Evolutionary conservation across 108 stramenopile species (phyloP).

Genomic region (Chaetoceros tenuissimus): DNA sequence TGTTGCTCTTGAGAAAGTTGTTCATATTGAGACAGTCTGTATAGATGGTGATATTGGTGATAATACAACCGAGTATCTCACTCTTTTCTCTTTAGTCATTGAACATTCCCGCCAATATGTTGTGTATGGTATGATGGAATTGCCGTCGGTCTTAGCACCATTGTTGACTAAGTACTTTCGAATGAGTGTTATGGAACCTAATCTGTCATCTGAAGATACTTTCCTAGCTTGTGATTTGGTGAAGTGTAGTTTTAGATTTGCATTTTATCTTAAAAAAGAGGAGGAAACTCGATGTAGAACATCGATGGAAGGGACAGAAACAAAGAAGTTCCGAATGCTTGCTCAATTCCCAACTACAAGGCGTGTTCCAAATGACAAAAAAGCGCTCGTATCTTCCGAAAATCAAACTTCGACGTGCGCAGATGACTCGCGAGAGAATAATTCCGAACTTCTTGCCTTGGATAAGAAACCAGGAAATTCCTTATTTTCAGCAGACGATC

Average conservation of each 20-base stretch:
- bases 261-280: constrained; percentile 24
- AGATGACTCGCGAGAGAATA: too few relatives aligned
- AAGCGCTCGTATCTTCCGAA: too few relatives aligned
- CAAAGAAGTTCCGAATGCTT: constrained; percentile 12
- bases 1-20: not conserved
- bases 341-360: constrained; percentile 17
- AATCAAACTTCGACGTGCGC: too few relatives aligned
- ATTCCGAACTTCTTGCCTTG: too few relatives aligned
- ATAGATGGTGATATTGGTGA: constrained; percentile 2
- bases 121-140: constrained; percentile 57
- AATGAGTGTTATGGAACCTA: constrained; percentile 21
- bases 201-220: constrained; percentile 5
- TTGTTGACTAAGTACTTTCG: constrained; percentile 45
- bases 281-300: constrained; percentile 26
- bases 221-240: constrained; percentile 64
- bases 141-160: constrained; percentile 12
- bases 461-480: too few relatives aligned
- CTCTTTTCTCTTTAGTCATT: constrained; percentile 40
- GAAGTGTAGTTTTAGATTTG: constrained; percentile 56
- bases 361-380: too few relatives aligned
- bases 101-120: constrained; percentile 55
- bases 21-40: not conserved
- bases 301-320: not conserved
- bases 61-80: constrained; percentile 16
- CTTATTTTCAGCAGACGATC: too few relatives aligned